Conservation (phyloP, 805 yeast genomes). For the Nakazawaea populi region DNA sequence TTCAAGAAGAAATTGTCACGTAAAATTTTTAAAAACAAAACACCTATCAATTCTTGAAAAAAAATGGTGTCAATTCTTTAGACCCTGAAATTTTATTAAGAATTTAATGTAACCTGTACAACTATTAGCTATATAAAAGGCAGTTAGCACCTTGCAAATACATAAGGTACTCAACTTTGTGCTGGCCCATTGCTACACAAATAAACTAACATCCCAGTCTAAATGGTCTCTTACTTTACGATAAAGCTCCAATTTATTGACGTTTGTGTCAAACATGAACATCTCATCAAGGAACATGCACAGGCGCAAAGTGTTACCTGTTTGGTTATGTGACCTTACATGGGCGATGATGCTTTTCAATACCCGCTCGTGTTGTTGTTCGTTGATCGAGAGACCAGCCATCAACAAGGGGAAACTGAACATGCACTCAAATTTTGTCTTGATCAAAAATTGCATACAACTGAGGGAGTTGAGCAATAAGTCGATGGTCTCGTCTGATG, state of each 20-base stretch:
- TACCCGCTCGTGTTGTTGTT: background rate
- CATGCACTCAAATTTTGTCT: constrained; percentile 24
- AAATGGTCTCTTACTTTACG: background rate
- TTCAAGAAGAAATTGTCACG: too few species aligned
- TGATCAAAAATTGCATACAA: constrained; percentile 24
- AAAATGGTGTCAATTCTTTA: too few species aligned
- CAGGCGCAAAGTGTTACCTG: background rate
- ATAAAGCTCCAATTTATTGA: background rate
- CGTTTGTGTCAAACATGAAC: background rate
- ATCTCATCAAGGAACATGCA: constrained; percentile 3
- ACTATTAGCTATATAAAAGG: too few species aligned
- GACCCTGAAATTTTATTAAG: too few species aligned
- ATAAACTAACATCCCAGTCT: constrained; percentile 5
- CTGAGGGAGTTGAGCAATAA: constrained; percentile 19
- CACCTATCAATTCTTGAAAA: too few species aligned
- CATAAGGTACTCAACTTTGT: background rate
- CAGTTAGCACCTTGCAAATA: too few species aligned
- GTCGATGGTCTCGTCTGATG: constrained; percentile 22
- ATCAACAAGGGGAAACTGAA: constrained; percentile 33
- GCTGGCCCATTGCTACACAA: background rate
- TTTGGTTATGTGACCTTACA: constrained; percentile 5
- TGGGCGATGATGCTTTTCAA: background rate
- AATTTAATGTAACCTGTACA: too few species aligned
- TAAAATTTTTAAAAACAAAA: too few species aligned
- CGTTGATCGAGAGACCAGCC: constrained; percentile 21